phyloP scores from a whole-genome alignment of 2,329 filamentous ascomycete species.

The Elsinoe australis region DNA sequence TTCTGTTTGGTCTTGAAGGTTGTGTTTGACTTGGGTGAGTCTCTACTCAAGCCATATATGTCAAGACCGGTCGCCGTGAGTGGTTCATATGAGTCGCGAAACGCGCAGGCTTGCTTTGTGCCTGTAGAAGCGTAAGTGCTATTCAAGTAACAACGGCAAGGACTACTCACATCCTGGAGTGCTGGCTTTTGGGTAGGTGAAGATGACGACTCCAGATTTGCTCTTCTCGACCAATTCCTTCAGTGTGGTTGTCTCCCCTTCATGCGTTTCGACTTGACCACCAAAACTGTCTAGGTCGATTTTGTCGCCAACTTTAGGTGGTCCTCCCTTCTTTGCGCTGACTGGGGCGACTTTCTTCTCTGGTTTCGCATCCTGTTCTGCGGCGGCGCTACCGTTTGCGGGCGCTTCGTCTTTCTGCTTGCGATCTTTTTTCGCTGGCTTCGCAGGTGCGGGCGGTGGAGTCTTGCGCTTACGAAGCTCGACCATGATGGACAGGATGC shows the following conservation, averaged over 20 bases:
- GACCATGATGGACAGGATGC: conserved; percentile 37
- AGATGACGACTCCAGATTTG: conserved; percentile 78
- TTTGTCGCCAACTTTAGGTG: conserved; percentile 43
- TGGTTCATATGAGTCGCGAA: conserved; percentile 74
- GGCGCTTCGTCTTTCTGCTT: conserved; percentile 24
- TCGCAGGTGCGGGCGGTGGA: conserved; percentile 42
- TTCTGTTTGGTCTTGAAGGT: conserved; percentile 89
- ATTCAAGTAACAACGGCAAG: not conserved
- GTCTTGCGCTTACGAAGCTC: conserved; percentile 58
- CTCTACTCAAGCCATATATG: conserved; percentile 84
- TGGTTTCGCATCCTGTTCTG: conserved; percentile 27
- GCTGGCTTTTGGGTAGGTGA: conserved; percentile 91
- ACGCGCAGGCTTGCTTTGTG: conserved; percentile 86
- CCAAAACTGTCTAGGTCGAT: conserved; percentile 51
- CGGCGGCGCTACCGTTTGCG: conserved; percentile 27
- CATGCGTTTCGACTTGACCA: conserved; percentile 73
- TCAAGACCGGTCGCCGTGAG: conserved; percentile 71
- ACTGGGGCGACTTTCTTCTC: conserved; percentile 18
- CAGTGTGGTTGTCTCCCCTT: conserved; percentile 71
- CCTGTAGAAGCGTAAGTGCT: conserved; percentile 44
- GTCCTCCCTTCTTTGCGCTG: conserved; percentile 18
- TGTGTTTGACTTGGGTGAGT: conserved; percentile 85
- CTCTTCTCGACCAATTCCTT: conserved; percentile 75
- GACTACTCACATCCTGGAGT: conserved; percentile 79
- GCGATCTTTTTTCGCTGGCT: conserved; percentile 42